Conservation (phyloP, 768 basidiomycete genomes). For the Xerocomellus intermedius region DNA sequence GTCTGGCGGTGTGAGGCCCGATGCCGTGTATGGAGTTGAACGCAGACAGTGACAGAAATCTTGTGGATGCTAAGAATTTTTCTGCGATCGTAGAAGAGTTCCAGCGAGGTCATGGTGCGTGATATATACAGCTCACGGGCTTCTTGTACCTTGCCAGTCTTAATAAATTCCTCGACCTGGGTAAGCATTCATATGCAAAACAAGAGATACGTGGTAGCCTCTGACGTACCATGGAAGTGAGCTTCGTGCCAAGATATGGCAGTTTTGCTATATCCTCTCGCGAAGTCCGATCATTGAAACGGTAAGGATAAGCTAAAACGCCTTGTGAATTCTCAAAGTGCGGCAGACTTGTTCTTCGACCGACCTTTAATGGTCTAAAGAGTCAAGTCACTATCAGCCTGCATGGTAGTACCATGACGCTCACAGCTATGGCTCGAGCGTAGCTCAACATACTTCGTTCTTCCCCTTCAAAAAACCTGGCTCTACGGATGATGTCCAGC, state of each 20-base stretch:
- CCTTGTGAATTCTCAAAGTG: neutral
- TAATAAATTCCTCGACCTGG: conserved; percentile 64
- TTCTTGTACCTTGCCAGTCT: conserved; percentile 56
- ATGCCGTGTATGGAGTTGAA: conserved; percentile 73
- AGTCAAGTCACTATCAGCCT: neutral
- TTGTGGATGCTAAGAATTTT: conserved; percentile 44
- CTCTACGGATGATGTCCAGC: conserved; percentile 54
- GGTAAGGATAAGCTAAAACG: conserved; percentile 46
- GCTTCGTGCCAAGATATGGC: conserved; percentile 52
- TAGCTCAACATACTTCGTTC: conserved; percentile 69
- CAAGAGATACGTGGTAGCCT: neutral
- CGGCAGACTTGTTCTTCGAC: neutral
- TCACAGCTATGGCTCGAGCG: conserved; percentile 66
- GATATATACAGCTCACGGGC: conserved; percentile 36
- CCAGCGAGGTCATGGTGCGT: conserved; percentile 8
- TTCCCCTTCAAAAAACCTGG: conserved; percentile 66
- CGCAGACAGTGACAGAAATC: conserved; percentile 53
- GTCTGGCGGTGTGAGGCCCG: conserved; percentile 65
- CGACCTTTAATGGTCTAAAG: conserved; percentile 49
- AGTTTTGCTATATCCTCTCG: conserved; percentile 41
- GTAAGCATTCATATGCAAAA: neutral
- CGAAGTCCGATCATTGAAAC: conserved; percentile 39
- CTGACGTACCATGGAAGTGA: conserved; percentile 45
- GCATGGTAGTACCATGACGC: conserved; percentile 21
- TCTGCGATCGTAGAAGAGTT: conserved; percentile 35